Conservation (phyloP, 192 early-diverging fungal genomes). For the Radiomyces spectabilis region DNA sequence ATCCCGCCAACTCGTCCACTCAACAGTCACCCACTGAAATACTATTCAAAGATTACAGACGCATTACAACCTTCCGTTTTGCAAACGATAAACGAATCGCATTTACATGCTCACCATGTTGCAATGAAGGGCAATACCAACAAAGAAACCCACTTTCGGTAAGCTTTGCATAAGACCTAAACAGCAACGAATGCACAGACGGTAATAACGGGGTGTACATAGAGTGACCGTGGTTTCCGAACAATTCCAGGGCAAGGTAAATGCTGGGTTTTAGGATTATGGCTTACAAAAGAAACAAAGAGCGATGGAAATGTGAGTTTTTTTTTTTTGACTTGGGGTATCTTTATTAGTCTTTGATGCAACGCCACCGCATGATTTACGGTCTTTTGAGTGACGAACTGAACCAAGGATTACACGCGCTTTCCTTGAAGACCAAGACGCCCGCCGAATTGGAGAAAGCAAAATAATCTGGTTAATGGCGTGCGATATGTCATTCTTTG, state of each 20-base stretch:
- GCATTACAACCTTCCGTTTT: constrained; percentile 50
- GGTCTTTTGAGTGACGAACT: constrained; percentile 62
- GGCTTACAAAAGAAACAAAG: not conserved
- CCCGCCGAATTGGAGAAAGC: constrained; percentile 48
- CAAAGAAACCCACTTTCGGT: constrained; percentile 82
- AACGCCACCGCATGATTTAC: constrained; percentile 68
- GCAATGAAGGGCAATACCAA: constrained; percentile 75
- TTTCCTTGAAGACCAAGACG: constrained; percentile 73
- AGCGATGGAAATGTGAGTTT: not conserved
- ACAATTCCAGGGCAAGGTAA: constrained; percentile 53
- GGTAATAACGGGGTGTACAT: not conserved
- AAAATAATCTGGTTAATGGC: no score
- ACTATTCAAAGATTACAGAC: constrained; percentile 5
- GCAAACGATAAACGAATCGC: constrained; percentile 72
- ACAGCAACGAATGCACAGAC: not conserved
- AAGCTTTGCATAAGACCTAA: constrained; percentile 1
- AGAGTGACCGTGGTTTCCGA: constrained; percentile 67
- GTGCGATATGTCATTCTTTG: no score
- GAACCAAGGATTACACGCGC: constrained; percentile 68
- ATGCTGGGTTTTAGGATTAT: no score
- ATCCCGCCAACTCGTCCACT: no score
- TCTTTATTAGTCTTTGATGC: constrained; percentile 30
- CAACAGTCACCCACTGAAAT: no score
- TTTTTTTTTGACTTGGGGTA: not conserved
- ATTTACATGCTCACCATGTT: constrained; percentile 73